Percentiles rank a stretch among this genome's conserved stretches.
Evolutionary conservation across 2,329 filamentous ascomycete genomes (phyloP).

Genomic region (Helotiales sp.): DNA sequence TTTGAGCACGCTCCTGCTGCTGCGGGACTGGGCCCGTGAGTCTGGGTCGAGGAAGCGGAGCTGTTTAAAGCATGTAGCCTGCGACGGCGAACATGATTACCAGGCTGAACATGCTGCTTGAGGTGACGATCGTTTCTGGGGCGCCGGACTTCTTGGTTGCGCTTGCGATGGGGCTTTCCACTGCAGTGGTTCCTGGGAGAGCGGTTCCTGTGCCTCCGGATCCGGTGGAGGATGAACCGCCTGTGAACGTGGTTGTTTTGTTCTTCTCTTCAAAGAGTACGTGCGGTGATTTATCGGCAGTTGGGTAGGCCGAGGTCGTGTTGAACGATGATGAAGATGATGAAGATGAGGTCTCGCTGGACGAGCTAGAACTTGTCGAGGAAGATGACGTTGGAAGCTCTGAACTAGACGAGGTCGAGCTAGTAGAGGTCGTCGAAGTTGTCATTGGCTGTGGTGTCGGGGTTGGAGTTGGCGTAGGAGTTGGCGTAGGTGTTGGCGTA

Average conservation of each 20-base stretch:
- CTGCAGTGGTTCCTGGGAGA: neutral
- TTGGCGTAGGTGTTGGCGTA: conserved; percentile 33
- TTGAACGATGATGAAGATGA: conserved; percentile 24
- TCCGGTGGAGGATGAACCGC: conserved; percentile 12
- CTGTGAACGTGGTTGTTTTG: conserved; percentile 13
- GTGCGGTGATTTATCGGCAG: conserved; percentile 28
- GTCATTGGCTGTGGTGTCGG: conserved; percentile 11
- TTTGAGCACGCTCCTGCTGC: neutral
- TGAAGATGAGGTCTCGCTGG: conserved; percentile 14
- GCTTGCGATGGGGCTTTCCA: conserved; percentile 17
- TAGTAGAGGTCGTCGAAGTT: neutral
- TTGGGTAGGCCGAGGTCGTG: conserved; percentile 22
- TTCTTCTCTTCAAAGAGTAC: conserved; percentile 38
- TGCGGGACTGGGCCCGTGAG: neutral
- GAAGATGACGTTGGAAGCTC: conserved; percentile 30
- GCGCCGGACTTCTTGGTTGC: conserved; percentile 32
- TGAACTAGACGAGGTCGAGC: conserved; percentile 13
- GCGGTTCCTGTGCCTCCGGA: conserved; percentile 1
- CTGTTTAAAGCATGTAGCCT: conserved; percentile 32
- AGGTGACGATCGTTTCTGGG: conserved; percentile 21
- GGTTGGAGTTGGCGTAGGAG: conserved; percentile 35
- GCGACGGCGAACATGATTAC: conserved; percentile 32
- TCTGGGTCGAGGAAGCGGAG: neutral
- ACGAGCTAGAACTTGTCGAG: conserved; percentile 20
- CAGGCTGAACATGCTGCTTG: conserved; percentile 30